These are phyloP conservation scores for Gilbertella persicaria DNA, from an alignment of 371 early-diverging fungal species.

Conservation along the genomic window DNA sequence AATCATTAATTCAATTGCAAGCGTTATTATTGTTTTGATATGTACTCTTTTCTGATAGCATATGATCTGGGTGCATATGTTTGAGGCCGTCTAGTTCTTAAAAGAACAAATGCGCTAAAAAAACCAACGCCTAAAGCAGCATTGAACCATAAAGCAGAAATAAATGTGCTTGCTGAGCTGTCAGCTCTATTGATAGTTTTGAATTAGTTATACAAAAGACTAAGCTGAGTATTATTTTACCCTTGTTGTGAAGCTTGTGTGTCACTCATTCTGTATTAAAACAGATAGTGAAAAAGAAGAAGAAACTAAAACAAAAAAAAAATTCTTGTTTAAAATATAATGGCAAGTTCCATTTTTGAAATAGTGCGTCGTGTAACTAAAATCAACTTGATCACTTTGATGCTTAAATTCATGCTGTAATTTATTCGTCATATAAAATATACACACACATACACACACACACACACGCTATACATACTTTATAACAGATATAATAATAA, in stretches of 20 bases:
- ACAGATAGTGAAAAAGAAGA: background rate
- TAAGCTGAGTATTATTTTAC: background rate
- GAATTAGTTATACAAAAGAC: background rate
- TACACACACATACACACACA: too few relatives aligned
- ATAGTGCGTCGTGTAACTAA: background rate
- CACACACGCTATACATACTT: too few relatives aligned
- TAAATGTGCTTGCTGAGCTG: conserved; percentile 59
- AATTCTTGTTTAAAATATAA: background rate
- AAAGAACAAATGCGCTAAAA: conserved; percentile 59
- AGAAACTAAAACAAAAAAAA: background rate
- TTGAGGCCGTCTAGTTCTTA: conserved; percentile 56
- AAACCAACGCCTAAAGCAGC: conserved; percentile 54
- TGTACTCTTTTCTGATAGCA: conserved; percentile 61
- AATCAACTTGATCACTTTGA: background rate
- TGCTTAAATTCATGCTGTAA: background rate
- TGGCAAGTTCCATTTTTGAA: too few relatives aligned
- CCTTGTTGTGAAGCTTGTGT: conserved; percentile 2
- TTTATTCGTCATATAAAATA: background rate
- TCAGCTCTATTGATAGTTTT: conserved; percentile 30
- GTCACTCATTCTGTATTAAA: background rate
- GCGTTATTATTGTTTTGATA: background rate
- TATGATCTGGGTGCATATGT: conserved; percentile 76
- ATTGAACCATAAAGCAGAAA: conserved; percentile 71
- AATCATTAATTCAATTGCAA: background rate
- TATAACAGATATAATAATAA: too few relatives aligned